Percentiles rank a stretch among this genome's conserved stretches.
Conservation (phyloP, 1,284 basidiomycete genomes). For the Phellopilus nigrolimitatus region DNA sequence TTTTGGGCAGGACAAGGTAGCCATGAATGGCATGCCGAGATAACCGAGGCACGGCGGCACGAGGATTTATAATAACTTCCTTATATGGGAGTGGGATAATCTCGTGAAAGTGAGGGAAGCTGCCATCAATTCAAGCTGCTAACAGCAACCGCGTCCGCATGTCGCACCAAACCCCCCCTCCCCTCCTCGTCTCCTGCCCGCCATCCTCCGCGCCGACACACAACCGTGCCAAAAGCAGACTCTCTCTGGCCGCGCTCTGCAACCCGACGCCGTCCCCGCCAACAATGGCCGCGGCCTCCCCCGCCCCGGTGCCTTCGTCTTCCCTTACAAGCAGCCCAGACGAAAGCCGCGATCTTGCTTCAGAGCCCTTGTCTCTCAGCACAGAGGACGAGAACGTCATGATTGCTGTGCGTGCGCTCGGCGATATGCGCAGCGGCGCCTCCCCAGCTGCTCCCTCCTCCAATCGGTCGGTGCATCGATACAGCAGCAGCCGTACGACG, state of each 20-base stretch:
- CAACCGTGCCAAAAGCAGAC: constrained; percentile 7
- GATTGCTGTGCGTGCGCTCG: constrained; percentile 64
- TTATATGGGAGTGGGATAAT: background rate
- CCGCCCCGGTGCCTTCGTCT: constrained; percentile 3
- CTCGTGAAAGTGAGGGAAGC: too few relatives aligned
- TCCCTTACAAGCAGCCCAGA: background rate
- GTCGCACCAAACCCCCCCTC: constrained; percentile 2
- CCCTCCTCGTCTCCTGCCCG: constrained; percentile 1
- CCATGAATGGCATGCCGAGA: too few relatives aligned
- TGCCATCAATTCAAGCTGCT: too few relatives aligned
- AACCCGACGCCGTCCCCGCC: constrained; percentile 11
- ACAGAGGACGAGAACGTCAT: constrained; percentile 52
- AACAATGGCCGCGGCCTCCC: background rate
- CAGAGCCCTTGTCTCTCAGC: constrained; percentile 25
- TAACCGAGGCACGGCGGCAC: too few relatives aligned
- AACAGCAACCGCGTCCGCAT: too few relatives aligned
- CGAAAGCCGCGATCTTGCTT: background rate
- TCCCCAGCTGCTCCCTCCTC: constrained; percentile 1
- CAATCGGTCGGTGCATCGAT: background rate
- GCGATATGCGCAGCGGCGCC: constrained; percentile 57
- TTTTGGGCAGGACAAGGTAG: too few relatives aligned
- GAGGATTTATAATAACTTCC: too few relatives aligned
- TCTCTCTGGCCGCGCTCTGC: constrained; percentile 22
- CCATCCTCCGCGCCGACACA: background rate
- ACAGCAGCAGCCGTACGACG: constrained; percentile 16